Conservation (phyloP, 306 rosid genomes). For the Glycine tomentella region DNA sequence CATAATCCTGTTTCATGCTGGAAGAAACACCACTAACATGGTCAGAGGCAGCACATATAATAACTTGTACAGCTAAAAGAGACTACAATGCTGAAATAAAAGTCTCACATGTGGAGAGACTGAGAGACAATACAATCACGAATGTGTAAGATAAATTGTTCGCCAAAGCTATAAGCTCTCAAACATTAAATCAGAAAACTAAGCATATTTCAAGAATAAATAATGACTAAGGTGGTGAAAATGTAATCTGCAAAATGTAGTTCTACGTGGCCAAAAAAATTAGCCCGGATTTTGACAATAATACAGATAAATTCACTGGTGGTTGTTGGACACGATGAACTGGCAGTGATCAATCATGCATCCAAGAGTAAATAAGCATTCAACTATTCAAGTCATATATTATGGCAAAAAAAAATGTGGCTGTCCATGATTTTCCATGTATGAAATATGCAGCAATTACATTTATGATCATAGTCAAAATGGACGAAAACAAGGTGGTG, state of each 20-base stretch:
- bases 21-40: conserved; percentile 43
- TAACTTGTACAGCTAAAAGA: conserved; percentile 25
- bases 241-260: background rate
- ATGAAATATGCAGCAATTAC: conserved; percentile 25
- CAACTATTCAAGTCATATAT: background rate
- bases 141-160: conserved; percentile 15
- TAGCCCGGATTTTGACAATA: conserved; percentile 11
- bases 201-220: background rate
- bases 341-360: background rate
- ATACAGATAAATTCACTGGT: background rate
- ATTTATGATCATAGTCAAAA: conserved; percentile 26
- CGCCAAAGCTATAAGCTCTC: background rate
- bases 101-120: background rate
- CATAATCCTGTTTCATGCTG: conserved; percentile 97
- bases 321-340: background rate
- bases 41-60: conserved; percentile 42
- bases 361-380: conserved; percentile 2
- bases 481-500: conserved; percentile 32
- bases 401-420: background rate
- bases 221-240: conserved; percentile 9
- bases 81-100: conserved; percentile 21
- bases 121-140: conserved; percentile 34
- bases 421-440: background rate
- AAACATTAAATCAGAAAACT: background rate
- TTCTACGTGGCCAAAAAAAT: background rate